Evolutionary conservation across 768 basidiomycete species (phyloP), one percentile per base, ranked within the genome.

Genomic region (Lentinula edodes): DNA sequence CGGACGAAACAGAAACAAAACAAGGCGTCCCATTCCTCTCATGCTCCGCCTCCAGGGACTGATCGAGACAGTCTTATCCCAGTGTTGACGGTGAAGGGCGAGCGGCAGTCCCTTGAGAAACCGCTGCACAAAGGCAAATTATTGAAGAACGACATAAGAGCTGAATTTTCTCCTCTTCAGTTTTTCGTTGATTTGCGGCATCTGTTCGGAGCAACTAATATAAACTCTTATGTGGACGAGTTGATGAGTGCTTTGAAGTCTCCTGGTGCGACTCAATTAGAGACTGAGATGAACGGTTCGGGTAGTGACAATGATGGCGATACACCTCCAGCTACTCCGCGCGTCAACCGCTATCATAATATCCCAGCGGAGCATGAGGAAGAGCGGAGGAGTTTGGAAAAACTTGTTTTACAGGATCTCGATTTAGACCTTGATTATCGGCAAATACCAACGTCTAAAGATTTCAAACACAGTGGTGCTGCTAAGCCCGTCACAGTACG

Each of bases 131-230:
- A 41, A 12, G 64, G 61, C 18, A 68, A 69, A 48, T 12, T 18
- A n/a, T 64, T 60, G 42, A 46, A 52, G 43, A 52, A 62, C 38
- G 67, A 75, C 5, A 54, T 85, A 36, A 75, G 80, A 34, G 67
- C 84, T n/a, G 68, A 69, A n/a, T 53, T 83, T 7, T 75, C 76
- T 9, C 89, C 93, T 9, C 66, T 95, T 9, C 93, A 94, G 67
- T 45, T 90, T n/a, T 91, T 93, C 67, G 56, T 91, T 32, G 92
- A 95, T 69, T 74, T 92, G 51, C 80, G 73, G 38, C 69, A 75
- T 59, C 65, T 78, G 18, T 65, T 83, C 54, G 68, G 75, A 62
- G 65, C 74, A 66, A 67, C 71, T 55, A 76, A 71, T 62, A 73
- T 78, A 50, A 67, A 83, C 38, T 67, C 72, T 0, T 89, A 89